phyloP scores from a whole-genome alignment of 352 stramenopile species.

The Plasmopara halstedii region DNA sequence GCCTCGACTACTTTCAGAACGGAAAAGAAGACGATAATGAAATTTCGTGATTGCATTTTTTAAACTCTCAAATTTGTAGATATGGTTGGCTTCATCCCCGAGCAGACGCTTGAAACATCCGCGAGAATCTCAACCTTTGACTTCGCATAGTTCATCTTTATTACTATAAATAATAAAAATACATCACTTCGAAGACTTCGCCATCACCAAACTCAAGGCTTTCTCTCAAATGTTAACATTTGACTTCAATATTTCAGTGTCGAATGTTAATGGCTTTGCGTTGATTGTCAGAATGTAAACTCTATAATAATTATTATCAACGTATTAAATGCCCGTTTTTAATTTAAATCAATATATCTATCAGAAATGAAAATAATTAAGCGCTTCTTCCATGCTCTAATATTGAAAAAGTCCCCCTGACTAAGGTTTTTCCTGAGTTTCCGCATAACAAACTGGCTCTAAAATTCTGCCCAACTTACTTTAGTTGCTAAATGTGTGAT shows the following conservation, averaged over 20 bases:
- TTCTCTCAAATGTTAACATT: constrained; percentile 1
- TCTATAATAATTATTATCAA: constrained; percentile 2
- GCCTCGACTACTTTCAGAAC: background rate
- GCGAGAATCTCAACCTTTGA: background rate
- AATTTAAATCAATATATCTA: too few species aligned
- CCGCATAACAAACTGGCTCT: too few species aligned
- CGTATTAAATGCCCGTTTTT: too few species aligned
- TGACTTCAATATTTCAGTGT: background rate
- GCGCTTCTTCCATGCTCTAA: too few species aligned
- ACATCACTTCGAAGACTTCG: background rate
- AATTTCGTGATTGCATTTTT: background rate
- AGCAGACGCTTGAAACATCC: background rate
- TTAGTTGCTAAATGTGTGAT: too few species aligned
- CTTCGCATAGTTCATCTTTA: background rate
- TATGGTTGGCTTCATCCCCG: background rate
- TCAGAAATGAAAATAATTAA: too few species aligned
- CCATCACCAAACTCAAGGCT: background rate
- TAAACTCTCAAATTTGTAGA: background rate
- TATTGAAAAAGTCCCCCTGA: too few species aligned
- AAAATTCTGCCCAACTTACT: too few species aligned
- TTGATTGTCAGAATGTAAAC: background rate
- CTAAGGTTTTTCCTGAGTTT: too few species aligned
- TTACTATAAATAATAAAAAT: background rate
- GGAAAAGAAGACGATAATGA: background rate
- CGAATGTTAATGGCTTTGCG: background rate